These are phyloP conservation scores for Didymella arachidicola DNA, from an alignment of 2,329 filamentous ascomycete genomes.

Conservation along the genomic window DNA sequence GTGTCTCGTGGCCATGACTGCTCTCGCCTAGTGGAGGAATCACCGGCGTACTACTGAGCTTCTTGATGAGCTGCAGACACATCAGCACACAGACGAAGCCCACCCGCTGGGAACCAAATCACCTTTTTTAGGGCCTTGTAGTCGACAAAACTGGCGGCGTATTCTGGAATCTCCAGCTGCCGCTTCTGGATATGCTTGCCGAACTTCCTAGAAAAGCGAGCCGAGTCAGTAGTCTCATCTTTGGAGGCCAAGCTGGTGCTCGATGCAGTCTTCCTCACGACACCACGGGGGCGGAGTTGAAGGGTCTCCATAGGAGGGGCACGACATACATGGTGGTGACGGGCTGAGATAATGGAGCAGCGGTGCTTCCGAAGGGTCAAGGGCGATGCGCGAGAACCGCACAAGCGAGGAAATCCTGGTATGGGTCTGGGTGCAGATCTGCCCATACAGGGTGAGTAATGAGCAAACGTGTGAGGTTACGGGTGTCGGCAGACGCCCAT, in stretches of 20 bases:
- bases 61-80: conserved; percentile 85
- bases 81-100: conserved; percentile 23
- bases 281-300: conserved; percentile 39
- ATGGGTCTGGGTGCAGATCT: conserved; percentile 33
- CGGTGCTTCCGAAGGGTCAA: conserved; percentile 17
- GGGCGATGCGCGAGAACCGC: conserved; percentile 36
- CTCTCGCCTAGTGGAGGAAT: conserved; percentile 77
- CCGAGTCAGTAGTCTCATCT: conserved; percentile 49
- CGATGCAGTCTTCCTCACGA: conserved; percentile 46
- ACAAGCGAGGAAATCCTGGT: conserved; percentile 42
- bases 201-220: conserved; percentile 81
- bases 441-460: conserved; percentile 45
- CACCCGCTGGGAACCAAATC: conserved; percentile 28
- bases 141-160: conserved; percentile 98
- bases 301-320: conserved; percentile 46
- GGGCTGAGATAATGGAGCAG: conserved; percentile 30
- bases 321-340: conserved; percentile 50
- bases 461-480: conserved; percentile 29
- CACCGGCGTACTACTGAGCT: conserved; percentile 89
- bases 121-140: conserved; percentile 99
- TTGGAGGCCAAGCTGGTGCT: conserved; percentile 48
- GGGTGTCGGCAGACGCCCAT: conserved; percentile 41
- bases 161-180: conserved; percentile 98
- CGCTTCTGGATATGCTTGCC: conserved; percentile 99
- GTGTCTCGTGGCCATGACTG: conserved; percentile 52